Base-by-base conservation (phyloP, 495 filamentous ascomycete species). In the Venustampulla echinocandica region DNA sequence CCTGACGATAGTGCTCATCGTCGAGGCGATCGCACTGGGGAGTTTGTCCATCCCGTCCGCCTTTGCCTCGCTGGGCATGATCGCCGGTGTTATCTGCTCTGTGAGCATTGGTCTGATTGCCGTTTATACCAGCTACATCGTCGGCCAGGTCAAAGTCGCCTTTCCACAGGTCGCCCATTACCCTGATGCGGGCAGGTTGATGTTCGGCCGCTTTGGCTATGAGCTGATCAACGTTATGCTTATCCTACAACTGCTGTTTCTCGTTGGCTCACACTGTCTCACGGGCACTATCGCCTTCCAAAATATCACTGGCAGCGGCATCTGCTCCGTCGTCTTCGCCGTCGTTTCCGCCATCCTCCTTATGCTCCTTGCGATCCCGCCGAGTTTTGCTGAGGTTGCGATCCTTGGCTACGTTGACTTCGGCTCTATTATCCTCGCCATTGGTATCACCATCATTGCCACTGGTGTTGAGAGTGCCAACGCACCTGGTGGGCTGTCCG, bases 91-190 rank as follows among this genome's bases (percentile, higher is more conserved):
- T 6, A 42, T 49, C n/a, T 61, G 66, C 0, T 67, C 67, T 0
- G 47, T 71, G 23, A 38, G 37, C 6, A 15, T 53, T 15, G 50
- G 50, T 10, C 5, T 48, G 1, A 18, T 53, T 23, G 44, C 45
- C 2, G 44, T 38, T 3, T 93, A 90, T 63, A 86, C 83, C 14
- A 82, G 82, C 53, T 85, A 80, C 49, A 74, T 89, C 24, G 75
- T 90, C 51, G 85, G 81, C 17, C 82, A 88, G 61, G 80, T 92
- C 60, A 90, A 88, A 60, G 52, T 79, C 39, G 72, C 67, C 46
- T 80, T 79, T 55, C 87, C 87, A 0, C 67, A 82, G n/a, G 77
- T 90, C 28, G 67, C 77, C 45, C 79, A 80, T 61, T 80, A 89
- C 61, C 79, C 80, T 17, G 84, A 92, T 56, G 84, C 77, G 2